Conservation (phyloP, 768 basidiomycete species). For the Auricularia sp. region DNA sequence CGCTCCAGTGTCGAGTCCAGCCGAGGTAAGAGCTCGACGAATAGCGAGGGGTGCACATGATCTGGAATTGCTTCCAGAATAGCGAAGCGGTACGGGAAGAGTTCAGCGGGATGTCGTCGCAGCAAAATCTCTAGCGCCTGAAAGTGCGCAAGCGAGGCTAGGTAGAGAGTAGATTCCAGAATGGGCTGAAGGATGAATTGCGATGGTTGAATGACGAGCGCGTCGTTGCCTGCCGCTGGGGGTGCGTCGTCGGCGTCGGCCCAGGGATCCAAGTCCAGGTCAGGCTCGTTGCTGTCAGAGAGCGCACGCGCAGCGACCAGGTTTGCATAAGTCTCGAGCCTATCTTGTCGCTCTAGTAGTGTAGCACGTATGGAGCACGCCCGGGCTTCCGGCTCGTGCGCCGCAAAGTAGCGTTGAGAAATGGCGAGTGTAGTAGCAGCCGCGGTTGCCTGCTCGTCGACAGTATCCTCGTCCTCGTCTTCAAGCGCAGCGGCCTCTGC, state of each 20-base stretch:
- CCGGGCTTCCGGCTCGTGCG: slow-evolving; percentile 50
- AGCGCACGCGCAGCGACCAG: slow-evolving; percentile 37
- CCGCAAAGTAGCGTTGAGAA: slow-evolving; percentile 46
- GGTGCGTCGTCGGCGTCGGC: slow-evolving; percentile 35
- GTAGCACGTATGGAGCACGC: slow-evolving; percentile 54
- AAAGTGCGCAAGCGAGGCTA: slow-evolving; percentile 58
- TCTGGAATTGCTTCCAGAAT: slow-evolving; percentile 70
- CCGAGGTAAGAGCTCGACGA: slow-evolving; percentile 51
- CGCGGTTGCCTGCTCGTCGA: neutral
- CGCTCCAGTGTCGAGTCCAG: slow-evolving; percentile 38
- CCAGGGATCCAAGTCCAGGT: slow-evolving; percentile 55
- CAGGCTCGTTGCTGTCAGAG: slow-evolving; percentile 13
- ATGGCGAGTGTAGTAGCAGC: slow-evolving; percentile 13
- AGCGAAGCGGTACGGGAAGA: slow-evolving; percentile 62
- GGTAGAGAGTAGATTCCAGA: slow-evolving; percentile 45
- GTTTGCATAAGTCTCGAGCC: slow-evolving; percentile 62
- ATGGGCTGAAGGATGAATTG: slow-evolving; percentile 55
- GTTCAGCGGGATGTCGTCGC: slow-evolving; percentile 38
- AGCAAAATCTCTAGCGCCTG: slow-evolving; percentile 49
- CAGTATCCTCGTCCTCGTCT: slow-evolving; percentile 12
- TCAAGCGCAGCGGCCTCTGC: slow-evolving; percentile 14
- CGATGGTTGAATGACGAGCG: slow-evolving; percentile 24
- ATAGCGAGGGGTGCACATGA: slow-evolving; percentile 55
- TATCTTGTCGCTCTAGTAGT: slow-evolving; percentile 61
- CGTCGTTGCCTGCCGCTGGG: slow-evolving; percentile 17